These are phyloP conservation scores for Psophocarpus tetragonolobus DNA, from an alignment of 306 rosid genomes.

Conservation along the genomic window DNA sequence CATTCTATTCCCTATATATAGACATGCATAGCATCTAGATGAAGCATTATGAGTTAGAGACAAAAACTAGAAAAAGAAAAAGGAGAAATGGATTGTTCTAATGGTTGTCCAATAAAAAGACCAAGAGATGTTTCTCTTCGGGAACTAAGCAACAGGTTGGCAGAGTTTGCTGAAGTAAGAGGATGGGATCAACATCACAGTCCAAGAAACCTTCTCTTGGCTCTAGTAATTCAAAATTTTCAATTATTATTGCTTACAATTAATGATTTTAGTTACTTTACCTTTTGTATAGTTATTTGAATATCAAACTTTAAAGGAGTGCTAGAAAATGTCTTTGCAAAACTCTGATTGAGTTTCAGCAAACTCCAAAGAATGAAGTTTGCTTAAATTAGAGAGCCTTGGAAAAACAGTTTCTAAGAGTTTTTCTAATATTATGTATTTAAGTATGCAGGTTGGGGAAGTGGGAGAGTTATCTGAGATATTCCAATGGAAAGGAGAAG, in stretches of 20 bases:
- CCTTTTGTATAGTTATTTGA: neutral
- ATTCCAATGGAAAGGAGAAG: conserved; percentile 88
- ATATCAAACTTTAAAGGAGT: too few relatives aligned
- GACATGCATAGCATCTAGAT: conserved; percentile 30
- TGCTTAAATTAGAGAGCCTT: too few relatives aligned
- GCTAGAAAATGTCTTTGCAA: too few relatives aligned
- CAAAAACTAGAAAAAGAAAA: neutral
- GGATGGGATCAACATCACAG: conserved; percentile 84
- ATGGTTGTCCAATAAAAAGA: conserved; percentile 21
- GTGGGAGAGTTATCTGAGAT: conserved; percentile 81
- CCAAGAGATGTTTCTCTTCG: conserved; percentile 62
- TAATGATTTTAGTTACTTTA: neutral
- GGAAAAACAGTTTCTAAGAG: too few relatives aligned
- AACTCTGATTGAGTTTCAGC: too few relatives aligned
- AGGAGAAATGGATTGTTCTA: conserved; percentile 45
- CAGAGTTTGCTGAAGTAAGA: conserved; percentile 70
- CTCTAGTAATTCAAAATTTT: conserved; percentile 50
- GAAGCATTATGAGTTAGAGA: neutral
- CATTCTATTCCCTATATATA: conserved; percentile 47
- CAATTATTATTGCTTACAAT: neutral
- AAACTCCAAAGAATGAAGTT: too few relatives aligned
- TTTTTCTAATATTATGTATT: neutral
- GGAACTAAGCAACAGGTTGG: conserved; percentile 65
- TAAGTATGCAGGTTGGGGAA: conserved; percentile 65
- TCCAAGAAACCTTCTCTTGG: conserved; percentile 81